phyloP scores from a whole-genome alignment of 352 stramenopile genomes.

The Pythium phragmiticola region DNA sequence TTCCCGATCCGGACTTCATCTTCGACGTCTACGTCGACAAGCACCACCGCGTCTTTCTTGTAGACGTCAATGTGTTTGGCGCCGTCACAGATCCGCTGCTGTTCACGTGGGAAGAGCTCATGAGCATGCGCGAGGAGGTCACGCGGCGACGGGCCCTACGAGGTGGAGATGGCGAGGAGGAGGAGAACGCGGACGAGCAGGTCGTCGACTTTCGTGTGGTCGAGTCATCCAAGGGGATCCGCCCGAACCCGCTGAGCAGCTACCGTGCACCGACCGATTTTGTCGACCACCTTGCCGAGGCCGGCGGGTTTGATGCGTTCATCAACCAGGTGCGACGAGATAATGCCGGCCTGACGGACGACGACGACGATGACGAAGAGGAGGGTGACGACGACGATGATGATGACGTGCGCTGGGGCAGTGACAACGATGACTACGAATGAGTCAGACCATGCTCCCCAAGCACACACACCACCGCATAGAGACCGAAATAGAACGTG shows the following conservation, averaged over 20 bases:
- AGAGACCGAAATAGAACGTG: constrained; percentile 3
- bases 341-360: constrained; percentile 38
- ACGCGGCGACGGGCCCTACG: constrained; percentile 20
- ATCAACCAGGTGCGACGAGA: constrained; percentile 83
- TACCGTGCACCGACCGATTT: constrained; percentile 87
- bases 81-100: constrained; percentile 91
- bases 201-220: constrained; percentile 80
- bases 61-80: constrained; percentile 96
- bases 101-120: constrained; percentile 90
- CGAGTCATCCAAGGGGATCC: constrained; percentile 60
- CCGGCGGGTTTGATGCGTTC: constrained; percentile 77
- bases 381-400: constrained; percentile 32
- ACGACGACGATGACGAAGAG: constrained; percentile 26
- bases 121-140: constrained; percentile 31
- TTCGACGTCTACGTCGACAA: constrained; percentile 96
- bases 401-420: constrained; percentile 31
- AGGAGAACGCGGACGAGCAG: constrained; percentile 38
- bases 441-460: constrained; percentile 4
- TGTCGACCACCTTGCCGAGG: constrained; percentile 70
- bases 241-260: constrained; percentile 61
- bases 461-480: background rate
- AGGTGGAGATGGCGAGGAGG: constrained; percentile 9
- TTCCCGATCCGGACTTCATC: constrained; percentile 81
- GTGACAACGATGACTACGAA: constrained; percentile 35
- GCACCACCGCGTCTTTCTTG: constrained; percentile 85